Evolutionary conservation across 352 stramenopile genomes (phyloP), one percentile per base, ranked within the genome.

Genomic region (Phytophthora boehmeriae): DNA sequence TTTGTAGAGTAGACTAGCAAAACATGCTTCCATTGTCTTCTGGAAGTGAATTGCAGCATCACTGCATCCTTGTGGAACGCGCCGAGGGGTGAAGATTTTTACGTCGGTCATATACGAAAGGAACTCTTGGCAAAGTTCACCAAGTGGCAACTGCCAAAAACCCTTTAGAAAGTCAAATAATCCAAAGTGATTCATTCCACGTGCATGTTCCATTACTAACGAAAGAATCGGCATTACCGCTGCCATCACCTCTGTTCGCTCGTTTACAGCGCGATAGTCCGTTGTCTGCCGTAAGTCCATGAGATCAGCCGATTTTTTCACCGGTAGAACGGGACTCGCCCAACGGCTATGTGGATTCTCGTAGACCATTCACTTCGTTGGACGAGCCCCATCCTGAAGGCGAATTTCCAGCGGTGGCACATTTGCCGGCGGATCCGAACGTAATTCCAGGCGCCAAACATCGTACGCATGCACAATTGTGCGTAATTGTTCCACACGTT

Each of bases 41-140:
- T 48, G 42, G n/a, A 59, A 59, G 14, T 51, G 34, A 20, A 59
- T 32, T 4, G 51, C 38, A 9, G 51, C 51, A 14, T 59, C 51
- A n/a, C n/a, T n/a, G n/a, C n/a, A n/a, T n/a, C n/a, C n/a, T n/a
- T n/a, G n/a, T n/a, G n/a, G n/a, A n/a, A n/a, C n/a, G n/a, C n/a
- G n/a, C n/a, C n/a, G n/a, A n/a, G n/a, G n/a, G n/a, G n/a, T n/a
- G n/a, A n/a, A n/a, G n/a, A n/a, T n/a, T n/a, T n/a, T n/a, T n/a
- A n/a, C n/a, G n/a, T n/a, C n/a, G n/a, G n/a, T n/a, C n/a, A n/a
- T n/a, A n/a, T n/a, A n/a, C n/a, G n/a, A n/a, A n/a, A n/a, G n/a
- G n/a, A n/a, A n/a, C n/a, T n/a, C n/a, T n/a, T n/a, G n/a, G n/a
- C n/a, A n/a, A n/a, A n/a, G n/a, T n/a, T n/a, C n/a, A n/a, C n/a